These are phyloP conservation scores for Suillus bovinus DNA, from an alignment of 768 basidiomycete species.

Conservation along the genomic window DNA sequence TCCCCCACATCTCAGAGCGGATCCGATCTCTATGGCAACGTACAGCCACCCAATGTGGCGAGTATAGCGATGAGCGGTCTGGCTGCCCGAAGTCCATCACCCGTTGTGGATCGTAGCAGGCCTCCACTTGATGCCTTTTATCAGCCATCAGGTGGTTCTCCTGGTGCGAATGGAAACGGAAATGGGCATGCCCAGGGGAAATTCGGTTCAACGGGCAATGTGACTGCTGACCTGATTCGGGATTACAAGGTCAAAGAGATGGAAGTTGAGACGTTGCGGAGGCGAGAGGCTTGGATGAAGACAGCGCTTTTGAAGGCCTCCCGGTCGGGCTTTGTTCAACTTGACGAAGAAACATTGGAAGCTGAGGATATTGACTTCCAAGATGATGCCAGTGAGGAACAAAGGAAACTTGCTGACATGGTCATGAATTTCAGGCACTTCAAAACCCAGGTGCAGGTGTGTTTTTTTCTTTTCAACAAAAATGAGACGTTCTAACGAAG, in stretches of 20 bases:
- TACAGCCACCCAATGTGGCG: conserved; percentile 42
- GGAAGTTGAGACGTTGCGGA: conserved; percentile 75
- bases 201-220: conserved; percentile 61
- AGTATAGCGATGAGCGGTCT: conserved; percentile 51
- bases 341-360: conserved; percentile 51
- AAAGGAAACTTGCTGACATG: conserved; percentile 63
- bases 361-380: conserved; percentile 34
- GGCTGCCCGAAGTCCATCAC: conserved; percentile 56
- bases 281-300: conserved; percentile 84
- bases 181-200: conserved; percentile 45
- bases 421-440: conserved; percentile 85
- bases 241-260: conserved; percentile 82
- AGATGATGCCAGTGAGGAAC: conserved; percentile 40
- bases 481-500: neutral
- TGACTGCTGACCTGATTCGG: conserved; percentile 72
- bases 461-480: conserved; percentile 22
- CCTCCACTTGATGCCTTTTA: conserved; percentile 67
- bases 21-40: conserved; percentile 22
- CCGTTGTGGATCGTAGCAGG: conserved; percentile 51
- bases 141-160: conserved; percentile 41
- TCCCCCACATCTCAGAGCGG: conserved; percentile 50
- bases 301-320: conserved; percentile 75
- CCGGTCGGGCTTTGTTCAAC: conserved; percentile 74
- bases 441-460: conserved; percentile 82
- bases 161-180: conserved; percentile 49